Evolutionary conservation across 352 stramenopile species (phyloP).

Genomic region (Halophytophthora batemanensis): DNA sequence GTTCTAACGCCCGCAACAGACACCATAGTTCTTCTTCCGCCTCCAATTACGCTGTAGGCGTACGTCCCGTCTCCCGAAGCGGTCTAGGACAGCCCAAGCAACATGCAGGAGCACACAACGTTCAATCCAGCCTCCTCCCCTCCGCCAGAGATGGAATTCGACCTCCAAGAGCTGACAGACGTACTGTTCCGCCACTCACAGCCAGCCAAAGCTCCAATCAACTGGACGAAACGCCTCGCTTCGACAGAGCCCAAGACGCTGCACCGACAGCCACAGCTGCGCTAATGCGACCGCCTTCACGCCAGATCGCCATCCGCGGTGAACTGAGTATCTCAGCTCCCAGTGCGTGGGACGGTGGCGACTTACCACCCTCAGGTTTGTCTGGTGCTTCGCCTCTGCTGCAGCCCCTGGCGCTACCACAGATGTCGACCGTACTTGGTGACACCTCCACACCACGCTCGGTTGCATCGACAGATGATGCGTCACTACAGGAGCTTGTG

Average conservation of each 20-base stretch:
- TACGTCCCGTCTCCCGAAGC: conserved; percentile 8
- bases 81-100: conserved; percentile 6
- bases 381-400: conserved; percentile 12
- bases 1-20: conserved; percentile 6
- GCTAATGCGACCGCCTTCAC: conserved; percentile 19
- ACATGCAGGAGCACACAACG: not conserved
- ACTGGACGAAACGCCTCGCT: conserved; percentile 9
- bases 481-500: conserved; percentile 17
- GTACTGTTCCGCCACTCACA: conserved; percentile 3
- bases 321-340: conserved; percentile 21
- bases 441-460: conserved; percentile 8
- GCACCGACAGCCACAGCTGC: not conserved
- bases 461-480: not conserved
- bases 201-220: conserved; percentile 20
- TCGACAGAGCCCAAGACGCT: not conserved
- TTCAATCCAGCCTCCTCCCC: not conserved
- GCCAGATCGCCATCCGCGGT: conserved; percentile 34
- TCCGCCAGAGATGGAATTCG: not conserved
- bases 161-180: not conserved
- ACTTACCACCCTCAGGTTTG: not conserved
- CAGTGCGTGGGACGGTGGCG: conserved; percentile 12
- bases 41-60: not conserved
- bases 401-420: conserved; percentile 8
- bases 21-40: conserved; percentile 4
- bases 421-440: conserved; percentile 8